Base-by-base conservation (phyloP, 192 early-diverging fungal species). In the Coemansia reversa region DNA sequence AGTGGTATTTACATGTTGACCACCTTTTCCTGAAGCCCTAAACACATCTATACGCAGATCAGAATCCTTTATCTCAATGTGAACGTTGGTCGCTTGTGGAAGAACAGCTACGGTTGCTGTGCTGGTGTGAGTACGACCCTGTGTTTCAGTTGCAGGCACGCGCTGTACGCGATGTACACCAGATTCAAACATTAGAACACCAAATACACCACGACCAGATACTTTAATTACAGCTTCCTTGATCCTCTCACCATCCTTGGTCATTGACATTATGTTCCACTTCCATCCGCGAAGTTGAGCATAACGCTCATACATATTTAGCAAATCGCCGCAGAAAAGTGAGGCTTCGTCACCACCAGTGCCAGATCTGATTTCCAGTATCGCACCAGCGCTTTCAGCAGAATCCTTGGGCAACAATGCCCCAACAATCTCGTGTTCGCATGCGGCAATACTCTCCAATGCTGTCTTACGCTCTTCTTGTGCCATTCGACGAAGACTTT, bases 1-100 rank as follows among this genome's bases (percentile, higher is more conserved):
- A 0, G 96, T 97, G 3, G 90, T 97, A 57, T 97, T 98, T 7
- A 97, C 95, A 69, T 96, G 94, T 84, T 93, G 92, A 16, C 92
- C 92, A n/a, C 92, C 92, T n/a, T 87, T 85, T 12, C 92, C 92
- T 14, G 86, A 88, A 24, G 92, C 87, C 6, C 92, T 79, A 63
- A 86, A 91, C 28, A 86, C 83, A 58, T 93, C 92, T 25, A 92
- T 83, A 1, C 87, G 79, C 5, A 93, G 69, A 54, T 91, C 90
- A 0, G 73, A 66, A 19, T 90, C 89, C 4, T 79, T 79, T 23
- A 93, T 83, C 51, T 87, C 84, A 14, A 91, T 83, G 30, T 91
- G 82, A 5, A 91, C 87, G 39, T 92, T 81, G 19, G 86, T 84
- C 6, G 92, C 86, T 45, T 91, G 83, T 2, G 92, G 88, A 62